Conservation (phyloP, 2,329 filamentous ascomycete genomes). For the Phaeosphaeriaceae sp. region DNA sequence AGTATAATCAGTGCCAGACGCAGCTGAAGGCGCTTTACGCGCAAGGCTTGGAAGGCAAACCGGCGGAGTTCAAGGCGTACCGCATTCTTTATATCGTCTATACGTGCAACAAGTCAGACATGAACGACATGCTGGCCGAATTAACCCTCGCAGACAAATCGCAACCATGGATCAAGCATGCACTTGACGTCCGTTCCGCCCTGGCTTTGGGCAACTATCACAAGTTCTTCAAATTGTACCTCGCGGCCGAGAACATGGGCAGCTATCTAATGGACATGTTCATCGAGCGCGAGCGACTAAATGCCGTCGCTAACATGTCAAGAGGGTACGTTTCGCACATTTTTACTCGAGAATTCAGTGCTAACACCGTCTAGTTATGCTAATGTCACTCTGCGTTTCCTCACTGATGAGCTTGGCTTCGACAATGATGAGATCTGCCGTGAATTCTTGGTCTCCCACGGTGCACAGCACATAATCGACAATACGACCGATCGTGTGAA, state of each 20-base stretch:
- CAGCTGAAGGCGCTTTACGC: constrained; percentile 92
- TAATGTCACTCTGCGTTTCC: constrained; percentile 85
- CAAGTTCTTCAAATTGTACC: constrained; percentile 95
- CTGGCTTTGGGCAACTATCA: constrained; percentile 96
- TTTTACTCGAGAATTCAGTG: constrained; percentile 4
- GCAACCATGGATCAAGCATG: constrained; percentile 84
- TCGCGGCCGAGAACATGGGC: constrained; percentile 94
- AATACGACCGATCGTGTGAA: constrained; percentile 70
- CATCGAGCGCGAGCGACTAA: constrained; percentile 88
- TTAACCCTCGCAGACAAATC: constrained; percentile 97
- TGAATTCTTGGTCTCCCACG: constrained; percentile 86
- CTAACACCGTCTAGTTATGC: constrained; percentile 79
- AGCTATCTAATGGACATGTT: constrained; percentile 99
- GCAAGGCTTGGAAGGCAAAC: constrained; percentile 85
- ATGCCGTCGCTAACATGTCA: constrained; percentile 90
- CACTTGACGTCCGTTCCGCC: constrained; percentile 87
- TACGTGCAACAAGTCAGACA: constrained; percentile 95
- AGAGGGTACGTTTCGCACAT: constrained; percentile 75
- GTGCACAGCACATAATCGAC: constrained; percentile 77
- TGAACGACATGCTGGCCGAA: constrained; percentile 98
- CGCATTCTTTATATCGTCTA: constrained; percentile 99
- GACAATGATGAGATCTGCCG: constrained; percentile 90
- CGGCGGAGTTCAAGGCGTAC: constrained; percentile 97
- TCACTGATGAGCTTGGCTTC: constrained; percentile 95
- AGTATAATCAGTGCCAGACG: constrained; percentile 99